These are phyloP conservation scores for Pugionium cornutum DNA, from an alignment of 345 rosid genomes.

Conservation along the genomic window DNA sequence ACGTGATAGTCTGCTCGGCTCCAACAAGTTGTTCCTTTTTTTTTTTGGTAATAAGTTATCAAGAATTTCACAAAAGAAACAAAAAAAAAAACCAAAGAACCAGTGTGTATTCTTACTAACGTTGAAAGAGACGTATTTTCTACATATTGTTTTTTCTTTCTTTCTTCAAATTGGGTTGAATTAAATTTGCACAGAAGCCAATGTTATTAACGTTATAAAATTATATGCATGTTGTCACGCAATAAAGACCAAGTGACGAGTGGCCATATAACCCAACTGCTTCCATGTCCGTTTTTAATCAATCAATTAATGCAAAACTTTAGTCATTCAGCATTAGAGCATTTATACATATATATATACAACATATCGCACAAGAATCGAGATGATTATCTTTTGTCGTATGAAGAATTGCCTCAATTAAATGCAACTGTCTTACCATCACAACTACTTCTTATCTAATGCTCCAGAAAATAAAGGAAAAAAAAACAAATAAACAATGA, in stretches of 20 bases:
- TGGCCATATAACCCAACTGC: slow-evolving; percentile 40
- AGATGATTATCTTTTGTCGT: slow-evolving; percentile 34
- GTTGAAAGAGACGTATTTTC: background rate
- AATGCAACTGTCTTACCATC: slow-evolving; percentile 41
- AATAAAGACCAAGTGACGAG: slow-evolving; percentile 37
- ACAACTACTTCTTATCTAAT: slow-evolving; percentile 39
- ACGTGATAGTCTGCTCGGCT: background rate
- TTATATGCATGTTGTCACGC: slow-evolving; percentile 24
- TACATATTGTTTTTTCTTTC: background rate
- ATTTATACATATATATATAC: slow-evolving; percentile 11
- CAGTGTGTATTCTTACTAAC: slow-evolving; percentile 11
- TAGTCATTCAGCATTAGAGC: slow-evolving; percentile 24
- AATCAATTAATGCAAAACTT: slow-evolving; percentile 39
- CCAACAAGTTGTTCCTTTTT: background rate
- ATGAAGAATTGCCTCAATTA: slow-evolving; percentile 37
- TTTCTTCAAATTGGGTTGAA: background rate
- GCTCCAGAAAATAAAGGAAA: slow-evolving; percentile 4
- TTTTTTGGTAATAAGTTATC: background rate
- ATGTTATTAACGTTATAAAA: slow-evolving; percentile 28
- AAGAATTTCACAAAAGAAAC: background rate
- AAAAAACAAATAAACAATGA: slow-evolving; percentile 11
- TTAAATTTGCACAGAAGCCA: slow-evolving; percentile 25
- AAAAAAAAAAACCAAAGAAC: background rate
- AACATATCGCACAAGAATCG: slow-evolving; percentile 27
- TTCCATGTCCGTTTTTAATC: slow-evolving; percentile 33